A percentile compares a stretch with the other conserved stretches of the same genome.
Evolutionary conservation across 1,139 yeast genomes (phyloP).

Genomic region (Hemisphaericaspora xylofermentans): DNA sequence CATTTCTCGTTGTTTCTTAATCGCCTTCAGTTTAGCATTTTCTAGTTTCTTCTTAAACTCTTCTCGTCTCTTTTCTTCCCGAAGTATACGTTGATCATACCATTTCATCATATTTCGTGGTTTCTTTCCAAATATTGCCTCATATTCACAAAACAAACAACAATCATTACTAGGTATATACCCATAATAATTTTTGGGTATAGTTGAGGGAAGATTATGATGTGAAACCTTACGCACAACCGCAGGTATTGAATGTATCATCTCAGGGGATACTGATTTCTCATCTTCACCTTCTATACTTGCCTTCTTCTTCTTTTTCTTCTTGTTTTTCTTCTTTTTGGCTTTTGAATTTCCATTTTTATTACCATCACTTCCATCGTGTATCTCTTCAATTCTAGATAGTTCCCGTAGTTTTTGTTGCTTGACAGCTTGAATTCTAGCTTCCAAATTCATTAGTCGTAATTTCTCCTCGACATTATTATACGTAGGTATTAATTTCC

Average conservation of each 20-base stretch:
- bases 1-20: slow-evolving; percentile 29
- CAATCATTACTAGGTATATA: slow-evolving; percentile 18
- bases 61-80: slow-evolving; percentile 34
- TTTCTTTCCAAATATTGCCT: slow-evolving; percentile 32
- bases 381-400: slow-evolving; percentile 5
- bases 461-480: slow-evolving; percentile 42
- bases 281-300: neutral
- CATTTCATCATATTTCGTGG: slow-evolving; percentile 29
- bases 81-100: slow-evolving; percentile 29
- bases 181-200: slow-evolving; percentile 13
- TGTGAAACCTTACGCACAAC: neutral
- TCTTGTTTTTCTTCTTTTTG: slow-evolving; percentile 26
- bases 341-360: slow-evolving; percentile 11
- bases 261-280: neutral
- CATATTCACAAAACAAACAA: slow-evolving; percentile 64
- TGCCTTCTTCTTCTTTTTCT: slow-evolving; percentile 17
- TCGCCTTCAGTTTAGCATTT: slow-evolving; percentile 37
- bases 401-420: slow-evolving; percentile 1
- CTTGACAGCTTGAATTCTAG: slow-evolving; percentile 6
- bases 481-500: slow-evolving; percentile 43
- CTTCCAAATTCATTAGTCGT: slow-evolving; percentile 25
- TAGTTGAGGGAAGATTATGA: slow-evolving; percentile 6
- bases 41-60: slow-evolving; percentile 38
- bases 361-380: slow-evolving; percentile 11
- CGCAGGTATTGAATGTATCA: neutral